Conservation (phyloP, 495 filamentous ascomycete genomes). For the Penicillium manginii region DNA sequence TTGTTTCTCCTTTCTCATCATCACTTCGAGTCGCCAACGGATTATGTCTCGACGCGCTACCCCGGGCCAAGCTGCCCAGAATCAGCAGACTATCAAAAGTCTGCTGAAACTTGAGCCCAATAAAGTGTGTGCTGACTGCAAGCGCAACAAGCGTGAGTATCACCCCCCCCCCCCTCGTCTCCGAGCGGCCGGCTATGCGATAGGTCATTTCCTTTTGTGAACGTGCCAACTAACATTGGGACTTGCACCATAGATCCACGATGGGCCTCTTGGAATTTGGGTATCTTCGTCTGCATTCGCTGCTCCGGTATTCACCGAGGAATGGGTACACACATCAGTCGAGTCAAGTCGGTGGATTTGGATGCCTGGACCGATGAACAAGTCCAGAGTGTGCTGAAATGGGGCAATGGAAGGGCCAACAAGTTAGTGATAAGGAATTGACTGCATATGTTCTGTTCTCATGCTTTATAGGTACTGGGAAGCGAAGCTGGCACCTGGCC, state of each 20-base stretch:
- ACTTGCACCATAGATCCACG: slow-evolving; percentile 69
- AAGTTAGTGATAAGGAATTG: slow-evolving; percentile 59
- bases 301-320: slow-evolving; percentile 98
- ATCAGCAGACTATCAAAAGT: slow-evolving; percentile 87
- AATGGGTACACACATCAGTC: slow-evolving; percentile 98
- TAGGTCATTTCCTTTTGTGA: not conserved
- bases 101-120: slow-evolving; percentile 91
- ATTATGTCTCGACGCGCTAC: slow-evolving; percentile 84
- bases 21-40: slow-evolving; percentile 18
- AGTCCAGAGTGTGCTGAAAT: slow-evolving; percentile 84
- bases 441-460: slow-evolving; percentile 14
- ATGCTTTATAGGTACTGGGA: slow-evolving; percentile 78
- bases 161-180: slow-evolving; percentile 21
- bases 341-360: slow-evolving; percentile 96
- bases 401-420: slow-evolving; percentile 95
- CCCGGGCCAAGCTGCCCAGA: slow-evolving; percentile 84
- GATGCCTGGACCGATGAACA: slow-evolving; percentile 99
- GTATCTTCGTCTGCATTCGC: slow-evolving; percentile 95
- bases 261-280: slow-evolving; percentile 98
- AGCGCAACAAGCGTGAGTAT: slow-evolving; percentile 90
- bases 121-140: slow-evolving; percentile 97
- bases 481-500: slow-evolving; percentile 85
- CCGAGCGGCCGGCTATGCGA: slow-evolving; percentile 17
- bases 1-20: slow-evolving; percentile 27
- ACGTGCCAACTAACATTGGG: slow-evolving; percentile 4